Evolutionary conservation across 257 asterid species (phyloP), one percentile per base, ranked within the genome.

Genomic region (Marsdenia floribunda): DNA sequence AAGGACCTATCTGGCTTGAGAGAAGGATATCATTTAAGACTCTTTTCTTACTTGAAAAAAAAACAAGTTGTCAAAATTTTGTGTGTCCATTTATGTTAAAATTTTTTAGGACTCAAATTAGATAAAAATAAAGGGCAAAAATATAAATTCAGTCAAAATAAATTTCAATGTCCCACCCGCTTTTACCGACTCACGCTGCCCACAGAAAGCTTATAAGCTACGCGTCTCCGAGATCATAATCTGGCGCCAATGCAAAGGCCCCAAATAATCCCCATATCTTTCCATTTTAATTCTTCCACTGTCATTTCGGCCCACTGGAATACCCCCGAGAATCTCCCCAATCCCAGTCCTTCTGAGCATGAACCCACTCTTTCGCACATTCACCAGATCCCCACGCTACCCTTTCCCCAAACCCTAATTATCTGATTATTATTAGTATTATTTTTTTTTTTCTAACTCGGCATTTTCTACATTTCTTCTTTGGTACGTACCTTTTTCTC

Each of bases 401-500:
- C 40, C 33, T 29, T 1, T 29, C 33, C 57, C 21, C 63, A 70
- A 79, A 79, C 82, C 82, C 79, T 79, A 74, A 69, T 74, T 73
- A 47, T 57, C 82, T 68, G 64, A 33, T 24, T 68, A 42, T n/a
- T n/a, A n/a, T n/a, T n/a, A n/a, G n/a, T n/a, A 29, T 1, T 29
- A 0, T 29, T 29, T 29, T 29, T 29, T 29, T 29, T 29, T 61
- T 73, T 68, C 70, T 70, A 63, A 46, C 71, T 37, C 70, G 38
- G 70, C 50, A 37, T 38, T 49, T 65, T 10, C 49, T 44, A 19
- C 71, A 66, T 66, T 66, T 66, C 71, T 26, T 38, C 71, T 70
- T 70, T 46, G 73, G 60, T 70, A 46, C 82, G 73, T 76, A 33
- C 82, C 75, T 60, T 74, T 63, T 68, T 70, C 74, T 69, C 76